Evolutionary conservation across 2,329 filamentous ascomycete species (phyloP).

Genomic region (Botryosphaeria dothidea): DNA sequence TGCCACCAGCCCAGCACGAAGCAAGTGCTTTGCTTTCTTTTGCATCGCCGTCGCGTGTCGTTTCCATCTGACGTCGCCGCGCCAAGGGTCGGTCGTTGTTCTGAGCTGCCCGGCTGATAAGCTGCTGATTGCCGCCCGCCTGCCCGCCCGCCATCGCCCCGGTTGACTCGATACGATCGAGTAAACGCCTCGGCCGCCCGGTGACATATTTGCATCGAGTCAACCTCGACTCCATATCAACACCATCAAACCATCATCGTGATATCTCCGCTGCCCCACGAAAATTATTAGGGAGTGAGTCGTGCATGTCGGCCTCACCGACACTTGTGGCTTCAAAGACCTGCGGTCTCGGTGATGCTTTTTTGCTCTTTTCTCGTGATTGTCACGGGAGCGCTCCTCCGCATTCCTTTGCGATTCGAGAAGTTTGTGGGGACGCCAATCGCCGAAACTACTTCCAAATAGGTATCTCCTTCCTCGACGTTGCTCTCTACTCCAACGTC

Average conservation of each 20-base stretch:
- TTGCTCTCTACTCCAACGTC: too few species aligned
- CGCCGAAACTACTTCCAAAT: not conserved
- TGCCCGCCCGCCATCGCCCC: not conserved
- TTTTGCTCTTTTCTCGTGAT: not conserved
- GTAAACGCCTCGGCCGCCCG: not conserved
- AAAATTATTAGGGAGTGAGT: not conserved
- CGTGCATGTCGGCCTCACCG: not conserved
- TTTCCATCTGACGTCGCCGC: not conserved
- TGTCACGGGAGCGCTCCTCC: not conserved
- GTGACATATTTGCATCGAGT: constrained; percentile 15
- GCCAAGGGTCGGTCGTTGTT: too few species aligned
- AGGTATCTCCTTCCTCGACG: not conserved
- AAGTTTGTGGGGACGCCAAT: constrained; percentile 1
- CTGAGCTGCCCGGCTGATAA: constrained; percentile 6
- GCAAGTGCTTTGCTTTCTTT: not conserved
- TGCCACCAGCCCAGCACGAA: too few species aligned
- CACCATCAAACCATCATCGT: constrained; percentile 8
- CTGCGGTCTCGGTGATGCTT: not conserved
- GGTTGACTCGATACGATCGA: constrained; percentile 11
- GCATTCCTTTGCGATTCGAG: not conserved
- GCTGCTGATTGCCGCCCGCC: constrained; percentile 7
- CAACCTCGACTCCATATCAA: constrained; percentile 11
- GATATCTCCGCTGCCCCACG: not conserved
- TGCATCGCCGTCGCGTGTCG: not conserved
- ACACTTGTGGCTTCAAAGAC: not conserved